Base-by-base conservation (phyloP, 495 filamentous ascomycete species). In the Chaetomium fimeti region DNA sequence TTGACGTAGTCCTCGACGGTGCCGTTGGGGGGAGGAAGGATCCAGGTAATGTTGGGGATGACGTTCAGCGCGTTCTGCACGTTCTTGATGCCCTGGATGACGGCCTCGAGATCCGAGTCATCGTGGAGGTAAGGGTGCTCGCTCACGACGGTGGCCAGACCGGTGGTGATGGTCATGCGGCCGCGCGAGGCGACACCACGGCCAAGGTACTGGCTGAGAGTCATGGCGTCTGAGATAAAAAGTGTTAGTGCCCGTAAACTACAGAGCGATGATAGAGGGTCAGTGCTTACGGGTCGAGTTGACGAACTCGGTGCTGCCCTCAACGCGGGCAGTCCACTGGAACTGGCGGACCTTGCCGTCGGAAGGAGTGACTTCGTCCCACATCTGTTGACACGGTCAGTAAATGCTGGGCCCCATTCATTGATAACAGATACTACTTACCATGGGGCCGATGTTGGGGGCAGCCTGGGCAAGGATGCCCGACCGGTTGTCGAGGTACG, bases 401-500 rank as follows among this genome's bases (percentile, higher is more conserved):
- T 43, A 13, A 54, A n/a, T 32, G 32, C 32, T 11, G 1, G 13
- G 13, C 5, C 4, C 8, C 1, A 47, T 13, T 16, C 1, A 0
- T 6, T 36, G 9, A 9, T 22, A 25, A 32, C 2, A 5, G 27
- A 11, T 15, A 22, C 2, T 20, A 7, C 3, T 67, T 66, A 78
- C 80, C 74, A 88, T 81, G 8, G 85, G 81, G 25, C 84, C 84
- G 54, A 88, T 87, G 62, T 86, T 83, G 53, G 88, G 88, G 61
- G 89, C 89, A 63, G 89, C 80, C 74, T 89, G 86, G 36, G 89
- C 81, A 25, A 90, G 78, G 55, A 88, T 84, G 55, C 88, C 89
- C 42, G 81, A 80, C 20, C 85, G 76, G 40, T 81, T 77, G 62
- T 74, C 60, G 16, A 81, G 69, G 55, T 81, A 81, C 22, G 68